These are phyloP conservation scores for Colletotrichum tropicicola DNA, from an alignment of 2,329 filamentous ascomycete species.

Conservation along the genomic window DNA sequence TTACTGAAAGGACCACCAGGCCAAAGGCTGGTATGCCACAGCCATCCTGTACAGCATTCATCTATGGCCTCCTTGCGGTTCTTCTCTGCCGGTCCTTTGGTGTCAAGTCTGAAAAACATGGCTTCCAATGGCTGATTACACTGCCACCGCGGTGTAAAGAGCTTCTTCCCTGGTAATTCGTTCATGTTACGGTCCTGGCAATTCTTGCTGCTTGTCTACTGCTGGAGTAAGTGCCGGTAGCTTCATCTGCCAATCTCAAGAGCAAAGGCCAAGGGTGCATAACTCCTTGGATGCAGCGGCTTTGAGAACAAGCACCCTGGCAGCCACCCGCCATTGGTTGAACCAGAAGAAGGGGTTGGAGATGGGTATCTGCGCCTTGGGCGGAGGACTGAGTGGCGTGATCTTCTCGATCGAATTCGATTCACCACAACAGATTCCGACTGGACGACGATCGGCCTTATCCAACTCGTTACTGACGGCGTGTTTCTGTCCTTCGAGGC, in stretches of 20 bases:
- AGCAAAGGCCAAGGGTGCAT: neutral
- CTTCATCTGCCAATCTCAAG: neutral
- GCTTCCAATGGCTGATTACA: conserved; percentile 31
- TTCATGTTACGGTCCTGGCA: conserved; percentile 37
- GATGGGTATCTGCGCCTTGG: conserved; percentile 37
- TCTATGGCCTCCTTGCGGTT: conserved; percentile 38
- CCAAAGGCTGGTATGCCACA: conserved; percentile 27
- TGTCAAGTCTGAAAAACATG: conserved; percentile 35
- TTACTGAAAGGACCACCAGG: conserved; percentile 37
- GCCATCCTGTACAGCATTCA: conserved; percentile 40
- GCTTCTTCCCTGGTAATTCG: conserved; percentile 37
- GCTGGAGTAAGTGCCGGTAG: conserved; percentile 37
- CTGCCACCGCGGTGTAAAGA: conserved; percentile 34
- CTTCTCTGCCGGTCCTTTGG: conserved; percentile 35
- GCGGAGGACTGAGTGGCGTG: conserved; percentile 40
- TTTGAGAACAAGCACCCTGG: conserved; percentile 37
- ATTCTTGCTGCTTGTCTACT: conserved; percentile 39
- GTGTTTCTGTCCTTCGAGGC: conserved; percentile 32
- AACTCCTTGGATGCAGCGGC: conserved; percentile 29
- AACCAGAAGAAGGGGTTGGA: conserved; percentile 31
- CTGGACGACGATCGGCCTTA: conserved; percentile 34
- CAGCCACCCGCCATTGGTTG: conserved; percentile 39
- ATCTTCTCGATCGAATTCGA: conserved; percentile 39
- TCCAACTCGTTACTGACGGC: conserved; percentile 35
- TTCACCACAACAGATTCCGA: conserved; percentile 33